These are phyloP conservation scores for Neurospora sp. DNA, from an alignment of 495 filamentous ascomycete genomes.

Conservation along the genomic window DNA sequence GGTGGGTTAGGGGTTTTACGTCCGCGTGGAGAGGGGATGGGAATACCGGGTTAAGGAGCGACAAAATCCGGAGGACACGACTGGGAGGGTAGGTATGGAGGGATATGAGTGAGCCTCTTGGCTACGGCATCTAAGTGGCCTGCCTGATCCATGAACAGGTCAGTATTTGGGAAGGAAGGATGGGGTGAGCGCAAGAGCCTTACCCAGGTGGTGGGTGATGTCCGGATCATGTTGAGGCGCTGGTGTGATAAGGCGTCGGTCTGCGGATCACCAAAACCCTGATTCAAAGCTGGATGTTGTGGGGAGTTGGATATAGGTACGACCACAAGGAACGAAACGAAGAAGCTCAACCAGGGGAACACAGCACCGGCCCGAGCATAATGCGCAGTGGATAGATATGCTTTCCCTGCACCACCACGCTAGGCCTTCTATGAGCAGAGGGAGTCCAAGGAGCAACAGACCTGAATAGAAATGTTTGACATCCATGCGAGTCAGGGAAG, in stretches of 20 bases:
- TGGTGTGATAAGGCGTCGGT: not conserved
- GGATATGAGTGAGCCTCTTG: not conserved
- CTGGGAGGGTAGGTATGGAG: not conserved
- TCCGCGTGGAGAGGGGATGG: not conserved
- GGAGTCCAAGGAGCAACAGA: not conserved
- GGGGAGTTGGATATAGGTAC: not conserved
- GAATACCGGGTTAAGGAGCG: not conserved
- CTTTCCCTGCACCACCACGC: not conserved
- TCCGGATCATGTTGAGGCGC: not conserved
- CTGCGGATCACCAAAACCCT: not conserved
- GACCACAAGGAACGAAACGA: not conserved
- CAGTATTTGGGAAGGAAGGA: not conserved
- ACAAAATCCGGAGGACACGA: not conserved
- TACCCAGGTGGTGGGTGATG: not conserved
- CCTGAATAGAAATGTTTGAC: not conserved
- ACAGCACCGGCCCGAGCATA: not conserved
- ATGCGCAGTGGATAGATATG: not conserved
- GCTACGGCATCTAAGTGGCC: not conserved
- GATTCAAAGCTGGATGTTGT: not conserved
- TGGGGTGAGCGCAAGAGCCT: not conserved
- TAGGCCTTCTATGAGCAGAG: not conserved
- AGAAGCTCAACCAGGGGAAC: not conserved
- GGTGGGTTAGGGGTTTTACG: not conserved
- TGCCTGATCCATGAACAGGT: not conserved
- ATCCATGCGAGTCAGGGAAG: not conserved